These are phyloP conservation scores for Arthrobotrys musiformis DNA, from an alignment of 2,329 filamentous ascomycete genomes.

Conservation along the genomic window DNA sequence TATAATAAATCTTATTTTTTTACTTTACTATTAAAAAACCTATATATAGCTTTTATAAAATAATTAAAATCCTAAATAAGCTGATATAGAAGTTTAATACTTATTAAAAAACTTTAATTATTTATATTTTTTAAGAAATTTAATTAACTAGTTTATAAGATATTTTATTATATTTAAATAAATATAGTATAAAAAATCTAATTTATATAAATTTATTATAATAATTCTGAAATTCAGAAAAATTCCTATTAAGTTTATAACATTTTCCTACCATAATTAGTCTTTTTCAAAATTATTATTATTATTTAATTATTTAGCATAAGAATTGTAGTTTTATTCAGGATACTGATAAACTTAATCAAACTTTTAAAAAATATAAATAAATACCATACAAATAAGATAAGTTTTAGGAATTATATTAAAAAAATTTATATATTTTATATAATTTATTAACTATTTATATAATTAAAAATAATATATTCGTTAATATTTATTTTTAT, in stretches of 20 bases:
- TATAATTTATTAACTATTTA: neutral
- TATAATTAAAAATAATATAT: neutral
- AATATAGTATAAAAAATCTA: neutral
- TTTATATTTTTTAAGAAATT: slow-evolving; percentile 7
- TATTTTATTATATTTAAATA: slow-evolving; percentile 3
- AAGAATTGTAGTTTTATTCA: neutral
- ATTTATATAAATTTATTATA: neutral
- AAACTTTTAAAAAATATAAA: neutral
- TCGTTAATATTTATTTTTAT: neutral
- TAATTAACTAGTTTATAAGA: neutral
- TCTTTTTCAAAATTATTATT: neutral
- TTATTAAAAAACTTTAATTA: neutral
- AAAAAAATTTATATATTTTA: neutral
- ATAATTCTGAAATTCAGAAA: neutral
- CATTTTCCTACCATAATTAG: neutral
- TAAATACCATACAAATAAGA: neutral
- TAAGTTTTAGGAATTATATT: neutral
- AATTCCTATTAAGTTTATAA: too few relatives aligned
- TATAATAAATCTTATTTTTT: neutral
- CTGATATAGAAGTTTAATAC: neutral
- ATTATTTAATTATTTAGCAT: neutral
- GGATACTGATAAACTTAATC: neutral
- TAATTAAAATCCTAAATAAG: neutral
- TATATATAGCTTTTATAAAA: neutral
- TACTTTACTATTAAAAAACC: neutral